Conservation (phyloP, 768 basidiomycete species). For the Lactifluus hygrophoroides region DNA sequence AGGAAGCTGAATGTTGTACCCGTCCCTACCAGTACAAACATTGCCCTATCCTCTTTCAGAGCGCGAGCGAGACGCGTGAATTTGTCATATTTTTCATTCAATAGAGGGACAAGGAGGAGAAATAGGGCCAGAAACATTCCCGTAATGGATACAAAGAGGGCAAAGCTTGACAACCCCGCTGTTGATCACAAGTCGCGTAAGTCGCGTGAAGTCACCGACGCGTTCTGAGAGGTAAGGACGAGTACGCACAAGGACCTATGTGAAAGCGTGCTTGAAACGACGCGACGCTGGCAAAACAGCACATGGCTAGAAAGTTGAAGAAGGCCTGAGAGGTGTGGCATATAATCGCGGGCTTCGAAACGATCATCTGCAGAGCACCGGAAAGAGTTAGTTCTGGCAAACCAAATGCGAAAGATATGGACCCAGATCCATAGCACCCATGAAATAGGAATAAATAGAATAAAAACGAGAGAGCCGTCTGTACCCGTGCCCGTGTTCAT, state of each 20-base stretch:
- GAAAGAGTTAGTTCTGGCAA: conserved; percentile 20
- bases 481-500: conserved; percentile 26
- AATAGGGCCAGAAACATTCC: conserved; percentile 68
- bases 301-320: conserved; percentile 90
- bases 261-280: conserved; percentile 79
- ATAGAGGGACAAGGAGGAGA: conserved; percentile 67
- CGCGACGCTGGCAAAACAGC: conserved; percentile 85
- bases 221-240: not conserved
- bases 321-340: conserved; percentile 74
- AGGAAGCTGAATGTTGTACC: conserved; percentile 62
- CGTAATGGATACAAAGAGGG: conserved; percentile 67
- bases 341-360: conserved; percentile 74
- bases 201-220: conserved; percentile 6
- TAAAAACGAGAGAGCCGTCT: conserved; percentile 46
- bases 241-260: conserved; percentile 74
- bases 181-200: not conserved
- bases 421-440: conserved; percentile 70
- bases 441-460: conserved; percentile 56
- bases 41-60: conserved; percentile 72
- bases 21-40: conserved; percentile 70
- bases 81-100: conserved; percentile 82
- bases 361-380: conserved; percentile 58
- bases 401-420: conserved; percentile 18
- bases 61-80: conserved; percentile 69
- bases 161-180: conserved; percentile 86